A percentile compares a stretch with the other conserved stretches of the same genome.
phyloP scores from a whole-genome alignment of 2,329 filamentous ascomycete genomes.

The Cordyceps javanica region DNA sequence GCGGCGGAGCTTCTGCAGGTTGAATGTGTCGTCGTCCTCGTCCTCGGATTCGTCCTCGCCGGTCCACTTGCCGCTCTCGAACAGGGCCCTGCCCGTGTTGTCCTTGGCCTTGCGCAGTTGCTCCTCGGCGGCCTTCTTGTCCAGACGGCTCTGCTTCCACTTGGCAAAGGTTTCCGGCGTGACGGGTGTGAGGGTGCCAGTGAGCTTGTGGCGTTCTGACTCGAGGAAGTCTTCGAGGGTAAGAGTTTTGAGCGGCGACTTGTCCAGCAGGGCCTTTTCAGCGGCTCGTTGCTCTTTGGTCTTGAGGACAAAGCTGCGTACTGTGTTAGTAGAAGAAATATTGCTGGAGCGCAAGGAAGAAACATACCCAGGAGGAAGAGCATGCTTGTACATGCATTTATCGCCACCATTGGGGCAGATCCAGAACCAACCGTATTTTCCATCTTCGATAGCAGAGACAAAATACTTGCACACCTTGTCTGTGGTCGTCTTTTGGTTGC shows the following conservation, averaged over 20 bases:
- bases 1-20: conserved; percentile 71
- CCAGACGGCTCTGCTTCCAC: conserved; percentile 91
- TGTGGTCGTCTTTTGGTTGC: conserved; percentile 89
- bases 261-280: conserved; percentile 93
- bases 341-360: background rate
- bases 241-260: conserved; percentile 87
- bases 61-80: conserved; percentile 93
- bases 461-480: conserved; percentile 99
- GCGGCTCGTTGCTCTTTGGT: conserved; percentile 94
- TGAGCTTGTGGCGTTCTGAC: conserved; percentile 91
- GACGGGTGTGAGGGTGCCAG: conserved; percentile 85
- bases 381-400: conserved; percentile 98
- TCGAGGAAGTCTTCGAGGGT: conserved; percentile 97
- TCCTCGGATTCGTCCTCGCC: conserved; percentile 57
- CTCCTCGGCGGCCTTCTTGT: conserved; percentile 94
- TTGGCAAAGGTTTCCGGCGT: conserved; percentile 88
- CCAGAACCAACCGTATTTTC: conserved; percentile 99
- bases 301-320: conserved; percentile 79
- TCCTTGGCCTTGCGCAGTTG: conserved; percentile 89
- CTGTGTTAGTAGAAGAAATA: conserved; percentile 21
- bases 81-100: conserved; percentile 87
- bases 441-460: conserved; percentile 93
- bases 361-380: conserved; percentile 83
- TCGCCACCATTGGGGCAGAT: conserved; percentile 92
- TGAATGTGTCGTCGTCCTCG: conserved; percentile 64